Conservation (phyloP, 139 green algal species). For the Pleodorina starrii region DNA sequence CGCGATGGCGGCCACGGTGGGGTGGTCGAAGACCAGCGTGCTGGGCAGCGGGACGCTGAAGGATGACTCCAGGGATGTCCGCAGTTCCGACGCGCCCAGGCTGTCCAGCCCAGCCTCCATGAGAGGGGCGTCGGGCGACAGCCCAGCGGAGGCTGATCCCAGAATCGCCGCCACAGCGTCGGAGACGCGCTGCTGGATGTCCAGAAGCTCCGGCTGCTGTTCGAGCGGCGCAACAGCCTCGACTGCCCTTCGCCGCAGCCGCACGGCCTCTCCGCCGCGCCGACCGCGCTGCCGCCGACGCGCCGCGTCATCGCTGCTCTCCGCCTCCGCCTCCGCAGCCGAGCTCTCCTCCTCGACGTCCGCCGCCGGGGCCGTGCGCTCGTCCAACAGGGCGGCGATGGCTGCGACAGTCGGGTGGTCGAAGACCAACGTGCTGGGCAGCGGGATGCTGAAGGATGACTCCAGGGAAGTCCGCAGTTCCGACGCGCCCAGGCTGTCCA, state of each 20-base stretch:
- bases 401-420: conserved; percentile 59
- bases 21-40: conserved; percentile 81
- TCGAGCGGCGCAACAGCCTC: neutral
- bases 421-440: conserved; percentile 77
- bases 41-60: conserved; percentile 62
- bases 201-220: neutral
- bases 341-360: neutral
- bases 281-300: too few species aligned
- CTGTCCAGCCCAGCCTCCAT: conserved; percentile 87
- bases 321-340: neutral
- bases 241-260: neutral
- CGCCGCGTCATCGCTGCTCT: neutral
- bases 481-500: conserved; percentile 84
- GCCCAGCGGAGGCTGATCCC: neutral
- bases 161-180: conserved; percentile 61
- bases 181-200: conserved; percentile 2
- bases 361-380: neutral
- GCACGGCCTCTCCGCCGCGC: neutral
- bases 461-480: conserved; percentile 82
- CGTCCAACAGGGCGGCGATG: neutral
- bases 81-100: conserved; percentile 83
- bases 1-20: neutral
- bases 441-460: conserved; percentile 49
- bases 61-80: conserved; percentile 66
- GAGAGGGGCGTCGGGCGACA: conserved; percentile 70